Evolutionary conservation across 495 filamentous ascomycete species (phyloP).

Genomic region (Podospora appendiculata): DNA sequence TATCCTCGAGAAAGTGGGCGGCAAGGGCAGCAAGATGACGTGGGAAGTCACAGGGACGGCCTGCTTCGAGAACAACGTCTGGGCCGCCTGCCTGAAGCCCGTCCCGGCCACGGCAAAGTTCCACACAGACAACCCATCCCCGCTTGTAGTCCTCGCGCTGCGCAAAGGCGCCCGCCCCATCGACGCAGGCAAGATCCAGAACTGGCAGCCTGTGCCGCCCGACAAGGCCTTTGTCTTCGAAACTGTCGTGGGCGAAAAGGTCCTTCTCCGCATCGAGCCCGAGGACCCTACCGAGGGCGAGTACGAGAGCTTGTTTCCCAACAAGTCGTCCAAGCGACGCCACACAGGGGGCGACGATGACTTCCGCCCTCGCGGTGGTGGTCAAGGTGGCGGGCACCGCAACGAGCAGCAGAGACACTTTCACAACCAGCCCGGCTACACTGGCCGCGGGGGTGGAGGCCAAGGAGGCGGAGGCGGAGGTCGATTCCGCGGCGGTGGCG

Average conservation of each 20-base stretch:
- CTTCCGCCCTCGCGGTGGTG: conserved; percentile 18
- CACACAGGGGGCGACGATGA: conserved; percentile 45
- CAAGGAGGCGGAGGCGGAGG: conserved; percentile 7
- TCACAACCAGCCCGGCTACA: background rate
- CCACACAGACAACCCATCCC: conserved; percentile 67
- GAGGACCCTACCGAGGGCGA: conserved; percentile 50
- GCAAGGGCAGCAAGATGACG: conserved; percentile 68
- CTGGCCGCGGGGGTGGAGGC: conserved; percentile 12
- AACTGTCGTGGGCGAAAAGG: conserved; percentile 79
- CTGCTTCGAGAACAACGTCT: conserved; percentile 68
- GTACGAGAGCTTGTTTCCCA: conserved; percentile 49
- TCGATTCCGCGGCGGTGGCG: conserved; percentile 6
- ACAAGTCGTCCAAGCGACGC: conserved; percentile 50
- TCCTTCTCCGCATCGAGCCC: conserved; percentile 69
- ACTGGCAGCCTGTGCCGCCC: conserved; percentile 70
- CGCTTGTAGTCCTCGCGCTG: conserved; percentile 69
- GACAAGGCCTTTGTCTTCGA: conserved; percentile 64
- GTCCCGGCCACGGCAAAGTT: conserved; percentile 54
- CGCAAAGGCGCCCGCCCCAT: conserved; percentile 64
- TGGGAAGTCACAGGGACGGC: conserved; percentile 79
- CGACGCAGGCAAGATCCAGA: conserved; percentile 74
- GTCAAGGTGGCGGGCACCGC: background rate
- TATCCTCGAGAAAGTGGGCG: conserved; percentile 75
- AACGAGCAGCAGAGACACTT: background rate
- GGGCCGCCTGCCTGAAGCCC: conserved; percentile 75